Conservation (phyloP, 75 land plant genomes). For the Larix kaempferi region DNA sequence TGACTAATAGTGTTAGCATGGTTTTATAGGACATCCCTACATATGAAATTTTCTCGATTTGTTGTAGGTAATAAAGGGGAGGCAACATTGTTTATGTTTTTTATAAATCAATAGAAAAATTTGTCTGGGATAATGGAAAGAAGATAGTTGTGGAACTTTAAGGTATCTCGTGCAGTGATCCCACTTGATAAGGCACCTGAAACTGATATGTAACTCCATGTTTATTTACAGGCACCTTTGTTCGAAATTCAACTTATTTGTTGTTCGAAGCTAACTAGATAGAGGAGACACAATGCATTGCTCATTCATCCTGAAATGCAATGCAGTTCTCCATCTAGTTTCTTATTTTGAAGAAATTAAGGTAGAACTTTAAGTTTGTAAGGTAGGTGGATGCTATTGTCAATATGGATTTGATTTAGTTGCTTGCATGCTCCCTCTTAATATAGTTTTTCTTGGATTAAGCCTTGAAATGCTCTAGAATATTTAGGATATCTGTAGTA, state of each 20-base stretch:
- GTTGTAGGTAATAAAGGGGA: background rate
- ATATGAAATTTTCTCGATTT: constrained; percentile 1
- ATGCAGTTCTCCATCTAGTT: background rate
- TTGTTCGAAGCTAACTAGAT: constrained; percentile 1
- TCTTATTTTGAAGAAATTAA: background rate
- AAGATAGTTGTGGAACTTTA: background rate
- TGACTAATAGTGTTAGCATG: constrained; percentile 3
- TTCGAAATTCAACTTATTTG: background rate
- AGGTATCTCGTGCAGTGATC: background rate
- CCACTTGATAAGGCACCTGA: background rate
- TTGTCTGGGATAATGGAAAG: constrained; percentile 7
- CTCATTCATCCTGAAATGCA: background rate
- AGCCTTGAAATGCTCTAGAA: background rate
- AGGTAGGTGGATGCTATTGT: background rate
- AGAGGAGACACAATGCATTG: background rate
- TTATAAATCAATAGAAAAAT: background rate
- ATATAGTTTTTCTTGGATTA: background rate
- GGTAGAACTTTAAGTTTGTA: background rate
- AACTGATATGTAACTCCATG: background rate
- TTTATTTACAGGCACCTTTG: constrained; percentile 3
- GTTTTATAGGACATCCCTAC: background rate
- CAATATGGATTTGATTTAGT: background rate
- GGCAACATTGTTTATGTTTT: background rate
- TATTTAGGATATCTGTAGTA: background rate
- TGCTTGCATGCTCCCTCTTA: background rate